Conservation (phyloP, 2,329 filamentous ascomycete species). For the Clarireedia sp. region DNA sequence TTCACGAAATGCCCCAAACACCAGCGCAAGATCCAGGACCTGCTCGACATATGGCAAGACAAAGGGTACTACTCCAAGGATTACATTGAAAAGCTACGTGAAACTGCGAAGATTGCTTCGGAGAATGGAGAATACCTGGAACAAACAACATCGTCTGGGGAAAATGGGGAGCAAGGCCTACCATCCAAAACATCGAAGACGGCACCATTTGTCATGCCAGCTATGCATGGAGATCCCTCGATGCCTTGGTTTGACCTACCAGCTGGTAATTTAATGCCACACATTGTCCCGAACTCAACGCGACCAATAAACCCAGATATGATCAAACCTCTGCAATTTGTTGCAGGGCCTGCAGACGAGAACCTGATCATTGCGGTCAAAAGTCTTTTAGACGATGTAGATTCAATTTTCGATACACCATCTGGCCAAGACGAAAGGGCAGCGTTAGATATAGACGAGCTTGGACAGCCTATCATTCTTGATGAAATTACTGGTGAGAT, state of each 20-base stretch:
- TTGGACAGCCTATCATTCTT: conserved; percentile 60
- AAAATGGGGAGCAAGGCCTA: conserved; percentile 25
- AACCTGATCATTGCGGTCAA: conserved; percentile 62
- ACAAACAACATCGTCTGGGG: conserved; percentile 11
- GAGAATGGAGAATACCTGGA: conserved; percentile 24
- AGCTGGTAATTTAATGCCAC: conserved; percentile 71
- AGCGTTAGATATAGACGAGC: conserved; percentile 59
- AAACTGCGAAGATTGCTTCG: conserved; percentile 42
- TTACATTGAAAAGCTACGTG: conserved; percentile 50
- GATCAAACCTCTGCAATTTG: conserved; percentile 64
- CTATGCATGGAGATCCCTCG: conserved; percentile 66
- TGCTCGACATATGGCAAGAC: conserved; percentile 65
- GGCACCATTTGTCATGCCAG: conserved; percentile 64
- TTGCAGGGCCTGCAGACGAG: conserved; percentile 59
- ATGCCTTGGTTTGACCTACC: conserved; percentile 76
- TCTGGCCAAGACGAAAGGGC: conserved; percentile 41
- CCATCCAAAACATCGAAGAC: conserved; percentile 46
- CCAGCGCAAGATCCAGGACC: conserved; percentile 51
- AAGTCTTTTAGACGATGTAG: conserved; percentile 59
- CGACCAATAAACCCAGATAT: conserved; percentile 63
- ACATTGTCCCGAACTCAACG: conserved; percentile 68
- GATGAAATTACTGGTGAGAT: conserved; percentile 58
- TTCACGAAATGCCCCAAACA: conserved; percentile 58
- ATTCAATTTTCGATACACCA: conserved; percentile 56
- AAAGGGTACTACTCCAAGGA: conserved; percentile 51